Percentiles rank a stretch among this genome's conserved stretches.
Conservation (phyloP, 148 eudicot genomes). For the Rhododendron williamsianum region DNA sequence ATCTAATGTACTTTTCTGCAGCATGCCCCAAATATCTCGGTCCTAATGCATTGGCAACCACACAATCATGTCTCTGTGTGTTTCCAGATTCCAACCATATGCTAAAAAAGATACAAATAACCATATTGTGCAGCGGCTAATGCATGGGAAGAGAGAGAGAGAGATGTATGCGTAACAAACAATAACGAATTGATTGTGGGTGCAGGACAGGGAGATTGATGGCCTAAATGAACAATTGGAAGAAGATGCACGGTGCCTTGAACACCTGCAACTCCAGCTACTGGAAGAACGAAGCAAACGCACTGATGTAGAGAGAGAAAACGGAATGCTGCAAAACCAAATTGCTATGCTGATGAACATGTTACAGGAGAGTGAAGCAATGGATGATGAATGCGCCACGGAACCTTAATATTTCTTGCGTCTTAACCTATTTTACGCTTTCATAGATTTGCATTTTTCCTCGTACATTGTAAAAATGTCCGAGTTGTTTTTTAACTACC, state of each 20-base stretch:
- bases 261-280: slow-evolving; percentile 83
- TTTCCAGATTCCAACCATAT: not conserved
- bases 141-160: not conserved
- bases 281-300: slow-evolving; percentile 89
- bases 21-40: not conserved
- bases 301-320: slow-evolving; percentile 71
- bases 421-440: not conserved
- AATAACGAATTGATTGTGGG: not conserved
- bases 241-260: slow-evolving; percentile 70
- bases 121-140: not conserved
- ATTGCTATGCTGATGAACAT: slow-evolving; percentile 84
- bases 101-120: no score
- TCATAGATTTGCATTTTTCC: not conserved
- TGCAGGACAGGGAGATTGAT: slow-evolving; percentile 84
- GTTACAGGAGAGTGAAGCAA: slow-evolving; percentile 59
- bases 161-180: not conserved
- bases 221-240: slow-evolving; percentile 80
- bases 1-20: not conserved
- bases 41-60: no score
- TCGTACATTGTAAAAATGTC: no score
- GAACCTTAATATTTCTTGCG: slow-evolving; percentile 12
- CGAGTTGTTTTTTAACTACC: not conserved
- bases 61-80: no score
- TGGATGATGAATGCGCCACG: slow-evolving; percentile 32
- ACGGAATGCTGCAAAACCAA: slow-evolving; percentile 73